These are phyloP conservation scores for Glarea lozoyensis DNA, from an alignment of 495 filamentous ascomycete genomes.

Conservation along the genomic window DNA sequence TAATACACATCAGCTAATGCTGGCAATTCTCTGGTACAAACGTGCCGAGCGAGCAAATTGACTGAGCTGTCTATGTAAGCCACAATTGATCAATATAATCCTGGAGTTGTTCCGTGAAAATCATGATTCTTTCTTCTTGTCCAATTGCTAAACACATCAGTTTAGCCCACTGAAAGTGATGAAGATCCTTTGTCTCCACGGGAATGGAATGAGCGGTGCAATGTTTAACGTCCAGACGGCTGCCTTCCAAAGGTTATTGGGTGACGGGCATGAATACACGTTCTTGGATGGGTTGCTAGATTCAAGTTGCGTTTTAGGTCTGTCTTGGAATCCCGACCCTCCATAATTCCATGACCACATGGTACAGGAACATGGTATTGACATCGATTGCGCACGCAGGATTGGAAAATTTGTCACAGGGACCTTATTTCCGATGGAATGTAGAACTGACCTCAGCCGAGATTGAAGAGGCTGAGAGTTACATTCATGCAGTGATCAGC, in stretches of 20 bases:
- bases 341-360: neutral
- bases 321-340: neutral
- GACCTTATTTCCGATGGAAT: conserved; percentile 1
- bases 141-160: too few relatives aligned
- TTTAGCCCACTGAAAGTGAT: neutral
- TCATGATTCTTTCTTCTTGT: too few relatives aligned
- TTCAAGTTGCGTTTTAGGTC: conserved; percentile 3
- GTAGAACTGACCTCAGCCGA: neutral
- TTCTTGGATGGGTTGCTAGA: conserved; percentile 1
- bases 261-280: neutral
- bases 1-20: too few relatives aligned
- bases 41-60: too few relatives aligned
- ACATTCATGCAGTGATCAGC: conserved; percentile 12
- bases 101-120: too few relatives aligned
- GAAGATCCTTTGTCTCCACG: conserved; percentile 3
- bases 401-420: conserved; percentile 1
- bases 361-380: too few relatives aligned
- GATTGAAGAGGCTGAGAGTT: neutral
- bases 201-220: conserved; percentile 1
- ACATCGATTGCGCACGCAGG: neutral
- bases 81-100: too few relatives aligned
- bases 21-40: too few relatives aligned
- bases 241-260: neutral
- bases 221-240: conserved; percentile 1
- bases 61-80: too few relatives aligned